A percentile compares a stretch with the other conserved stretches of the same genome.
phyloP scores from a whole-genome alignment of 164 flowering plant genomes.

The Warburgia ugandensis region DNA sequence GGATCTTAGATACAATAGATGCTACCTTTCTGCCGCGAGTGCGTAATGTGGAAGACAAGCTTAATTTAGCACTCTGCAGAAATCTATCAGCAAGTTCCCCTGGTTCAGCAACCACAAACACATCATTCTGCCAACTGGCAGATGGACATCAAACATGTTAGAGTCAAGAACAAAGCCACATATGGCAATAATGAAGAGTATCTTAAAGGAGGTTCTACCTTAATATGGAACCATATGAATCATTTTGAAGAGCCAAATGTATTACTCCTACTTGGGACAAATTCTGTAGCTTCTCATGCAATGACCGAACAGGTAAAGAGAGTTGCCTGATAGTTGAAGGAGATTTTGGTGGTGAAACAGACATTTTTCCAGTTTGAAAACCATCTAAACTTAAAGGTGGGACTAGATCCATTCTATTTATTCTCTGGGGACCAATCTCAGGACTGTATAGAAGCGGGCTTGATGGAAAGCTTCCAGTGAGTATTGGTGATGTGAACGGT shows the following conservation, averaged over 20 bases:
- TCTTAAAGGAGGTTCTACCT: constrained; percentile 39
- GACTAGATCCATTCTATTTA: constrained; percentile 80
- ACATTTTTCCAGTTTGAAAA: constrained; percentile 41
- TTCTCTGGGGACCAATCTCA: constrained; percentile 62
- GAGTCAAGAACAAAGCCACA: neutral
- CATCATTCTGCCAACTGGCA: constrained; percentile 98
- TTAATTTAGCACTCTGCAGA: constrained; percentile 71
- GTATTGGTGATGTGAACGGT: constrained; percentile 84
- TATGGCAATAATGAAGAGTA: neutral
- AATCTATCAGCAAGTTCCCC: constrained; percentile 95
- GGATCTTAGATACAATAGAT: constrained; percentile 45
- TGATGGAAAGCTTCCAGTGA: constrained; percentile 96
- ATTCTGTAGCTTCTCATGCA: constrained; percentile 82
- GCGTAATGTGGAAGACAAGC: constrained; percentile 39
- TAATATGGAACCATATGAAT: constrained; percentile 67
- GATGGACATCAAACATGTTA: constrained; percentile 12
- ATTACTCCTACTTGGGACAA: constrained; percentile 85
- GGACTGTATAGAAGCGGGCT: constrained; percentile 89
- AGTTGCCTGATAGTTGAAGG: constrained; percentile 63
- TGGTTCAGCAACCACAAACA: constrained; percentile 99
- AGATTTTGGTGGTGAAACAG: constrained; percentile 62
- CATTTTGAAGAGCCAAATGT: constrained; percentile 94
- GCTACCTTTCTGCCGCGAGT: constrained; percentile 45
- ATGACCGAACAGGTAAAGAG: constrained; percentile 53
- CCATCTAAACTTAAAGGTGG: constrained; percentile 98